phyloP scores from a whole-genome alignment of 1,284 basidiomycete genomes.

The Lignosus rhinocerotis region DNA sequence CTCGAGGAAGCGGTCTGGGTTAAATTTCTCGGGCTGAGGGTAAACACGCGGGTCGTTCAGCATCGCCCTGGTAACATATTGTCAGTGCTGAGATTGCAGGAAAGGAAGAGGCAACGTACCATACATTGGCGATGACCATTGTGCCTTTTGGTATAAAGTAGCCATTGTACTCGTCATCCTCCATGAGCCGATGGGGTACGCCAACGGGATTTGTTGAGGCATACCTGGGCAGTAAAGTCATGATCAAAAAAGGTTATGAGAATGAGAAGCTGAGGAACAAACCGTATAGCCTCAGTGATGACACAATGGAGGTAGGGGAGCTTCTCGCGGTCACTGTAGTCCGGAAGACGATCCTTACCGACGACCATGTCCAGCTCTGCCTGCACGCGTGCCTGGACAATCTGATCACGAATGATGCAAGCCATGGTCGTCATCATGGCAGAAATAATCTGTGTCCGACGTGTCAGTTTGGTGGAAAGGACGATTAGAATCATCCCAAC shows the following conservation, averaged over 20 bases:
- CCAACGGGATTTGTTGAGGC: constrained; percentile 18
- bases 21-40: constrained; percentile 11
- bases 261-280: no score
- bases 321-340: constrained; percentile 35
- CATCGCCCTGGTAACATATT: constrained; percentile 1
- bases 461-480: not conserved
- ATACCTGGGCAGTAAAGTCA: no score
- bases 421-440: not conserved
- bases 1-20: constrained; percentile 18
- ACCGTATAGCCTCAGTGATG: constrained; percentile 37
- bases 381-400: not conserved
- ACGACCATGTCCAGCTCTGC: constrained; percentile 34
- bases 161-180: constrained; percentile 8
- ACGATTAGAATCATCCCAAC: not conserved
- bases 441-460: not conserved
- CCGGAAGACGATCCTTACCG: constrained; percentile 46
- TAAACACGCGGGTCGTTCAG: constrained; percentile 8
- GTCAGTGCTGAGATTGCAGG: no score
- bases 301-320: constrained; percentile 36
- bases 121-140: constrained; percentile 5
- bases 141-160: constrained; percentile 15
- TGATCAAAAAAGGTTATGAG: no score
- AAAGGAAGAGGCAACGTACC: not conserved
- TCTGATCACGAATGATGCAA: not conserved
- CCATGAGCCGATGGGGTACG: constrained; percentile 1